Base-by-base conservation (phyloP, 192 early-diverging fungal genomes). In the Mortierella antarctica region DNA sequence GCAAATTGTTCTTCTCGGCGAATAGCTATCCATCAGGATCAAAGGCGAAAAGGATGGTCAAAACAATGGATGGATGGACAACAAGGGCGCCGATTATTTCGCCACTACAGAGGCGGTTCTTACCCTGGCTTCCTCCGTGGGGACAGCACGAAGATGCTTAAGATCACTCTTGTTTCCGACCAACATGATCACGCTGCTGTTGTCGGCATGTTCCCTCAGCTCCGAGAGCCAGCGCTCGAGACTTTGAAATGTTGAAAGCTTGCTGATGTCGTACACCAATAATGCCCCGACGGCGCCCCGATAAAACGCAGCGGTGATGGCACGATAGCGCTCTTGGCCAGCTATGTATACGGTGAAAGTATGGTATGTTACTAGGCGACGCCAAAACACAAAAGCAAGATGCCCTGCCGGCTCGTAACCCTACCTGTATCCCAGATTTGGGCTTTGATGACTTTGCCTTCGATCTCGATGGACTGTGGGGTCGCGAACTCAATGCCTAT, bases 101-200 rank as follows among this genome's bases (percentile, higher is more conserved):
- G 55, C n/a, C 47, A 13, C 4, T 18, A 41, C 39, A 40, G 20
- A 47, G 0, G 48, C 6, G 44, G 20, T 42, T 9, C n/a, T 45
- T 72, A 73, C 88, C 45, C 86, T 84, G 1, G 92, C 96, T 44
- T 95, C 95, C 53, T 94, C 94, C 6, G 89, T 86, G 10, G 87
- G 74, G 5, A 96, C 89, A 51, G 89, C 88, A 53, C 95, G 88
- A 20, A 86, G 85, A 41, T 87, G 87, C 7, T 80, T 90, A 44
- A 98, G 74, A 85, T 98, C 96, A 20, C 95, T 83, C 84, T 98
- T 97, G 87, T 97, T 98, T 46, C 96, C 96, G 40, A 96, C 93
- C 17, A 98, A 84, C 48, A 93, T 93, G 86, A 98, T 96, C 54
- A 97, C 95, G 76, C 96, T 95, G 83, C 93, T 95, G 52, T 94